Base-by-base conservation (phyloP, 2,329 filamentous ascomycete species). In the Polytolypa hystricis region DNA sequence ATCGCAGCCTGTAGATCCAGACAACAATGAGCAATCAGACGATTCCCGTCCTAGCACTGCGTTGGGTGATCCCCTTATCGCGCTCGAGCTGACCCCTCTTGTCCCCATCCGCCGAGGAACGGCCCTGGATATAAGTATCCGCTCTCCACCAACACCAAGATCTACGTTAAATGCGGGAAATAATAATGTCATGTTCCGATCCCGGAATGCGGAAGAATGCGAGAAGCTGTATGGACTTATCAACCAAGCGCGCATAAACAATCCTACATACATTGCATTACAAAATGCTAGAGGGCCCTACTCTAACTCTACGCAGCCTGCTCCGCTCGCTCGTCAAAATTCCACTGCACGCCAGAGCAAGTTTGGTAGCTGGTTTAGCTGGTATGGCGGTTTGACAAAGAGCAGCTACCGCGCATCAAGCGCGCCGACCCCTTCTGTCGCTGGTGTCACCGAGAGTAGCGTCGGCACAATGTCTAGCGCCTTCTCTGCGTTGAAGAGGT, bases 131-230 rank as follows among this genome's bases (percentile, higher is more conserved):
- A 84, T 98, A 37, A 91, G 93, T 46, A 84, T 98, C 45, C 81
- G 86, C 33, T 95, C 89, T 5, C 84, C 84, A 1, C 81, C 87
- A 17, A 81, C 82, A 5, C 56, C 70, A 21, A 75, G 82, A 43
- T 86, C 82, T 4, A 74, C 76, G 48, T 71, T 94, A 39, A 73
- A 69, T 72, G 25, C 63, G 53, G 72, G 79, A 34, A 79, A 78
- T 49, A n/a, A n/a, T n/a, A 91, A 93, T 55, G 84, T 94, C 63
- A 89, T 93, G 68, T 91, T 96, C 71, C 81, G 91, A 28, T 84
- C 84, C 32, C 69, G 79, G 28, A 83, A 74, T 31, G 70, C 77
- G 2, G 71, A 77, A 29, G 89, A 95, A 43, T 93, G 87, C 53
- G 79, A 82, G 46, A 71, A 74, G 23, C 69, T 98, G 4, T 98